phyloP scores from a whole-genome alignment of 1,284 basidiomycete genomes.

The Cryptococcus amylolentus region DNA sequence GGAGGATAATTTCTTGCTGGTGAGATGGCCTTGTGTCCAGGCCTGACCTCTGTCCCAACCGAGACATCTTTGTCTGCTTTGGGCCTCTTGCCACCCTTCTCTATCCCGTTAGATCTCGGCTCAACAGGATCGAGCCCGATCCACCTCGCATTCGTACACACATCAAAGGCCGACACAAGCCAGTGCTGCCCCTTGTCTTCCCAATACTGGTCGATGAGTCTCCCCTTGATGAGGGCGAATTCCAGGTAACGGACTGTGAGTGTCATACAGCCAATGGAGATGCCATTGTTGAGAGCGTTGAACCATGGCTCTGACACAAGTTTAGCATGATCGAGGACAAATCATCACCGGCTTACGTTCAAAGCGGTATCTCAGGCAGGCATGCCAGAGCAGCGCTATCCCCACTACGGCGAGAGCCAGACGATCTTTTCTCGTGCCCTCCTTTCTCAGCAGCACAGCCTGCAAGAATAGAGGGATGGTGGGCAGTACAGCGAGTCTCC shows the following conservation, averaged over 20 bases:
- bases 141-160: constrained; percentile 35
- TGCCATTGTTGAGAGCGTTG: constrained; percentile 35
- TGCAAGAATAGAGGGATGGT: constrained; percentile 25
- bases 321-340: neutral
- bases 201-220: constrained; percentile 34
- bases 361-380: constrained; percentile 28
- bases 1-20: constrained; percentile 1
- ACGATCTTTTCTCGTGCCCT: constrained; percentile 19
- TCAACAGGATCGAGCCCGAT: constrained; percentile 31
- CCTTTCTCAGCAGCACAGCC: constrained; percentile 27
- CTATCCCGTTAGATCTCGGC: constrained; percentile 8
- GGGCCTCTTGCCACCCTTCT: neutral
- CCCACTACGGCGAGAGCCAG: constrained; percentile 21
- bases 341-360: constrained; percentile 15
- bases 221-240: constrained; percentile 27
- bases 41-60: constrained; percentile 10
- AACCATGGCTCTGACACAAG: constrained; percentile 22
- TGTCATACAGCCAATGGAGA: constrained; percentile 31
- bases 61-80: neutral
- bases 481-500: constrained; percentile 18
- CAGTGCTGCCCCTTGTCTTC: constrained; percentile 18
- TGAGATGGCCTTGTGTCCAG: constrained; percentile 1
- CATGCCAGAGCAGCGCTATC: constrained; percentile 16
- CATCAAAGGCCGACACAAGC: constrained; percentile 26
- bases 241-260: constrained; percentile 33